Evolutionary conservation across 1,284 basidiomycete species (phyloP).

Genomic region (Vanrija sp.): DNA sequence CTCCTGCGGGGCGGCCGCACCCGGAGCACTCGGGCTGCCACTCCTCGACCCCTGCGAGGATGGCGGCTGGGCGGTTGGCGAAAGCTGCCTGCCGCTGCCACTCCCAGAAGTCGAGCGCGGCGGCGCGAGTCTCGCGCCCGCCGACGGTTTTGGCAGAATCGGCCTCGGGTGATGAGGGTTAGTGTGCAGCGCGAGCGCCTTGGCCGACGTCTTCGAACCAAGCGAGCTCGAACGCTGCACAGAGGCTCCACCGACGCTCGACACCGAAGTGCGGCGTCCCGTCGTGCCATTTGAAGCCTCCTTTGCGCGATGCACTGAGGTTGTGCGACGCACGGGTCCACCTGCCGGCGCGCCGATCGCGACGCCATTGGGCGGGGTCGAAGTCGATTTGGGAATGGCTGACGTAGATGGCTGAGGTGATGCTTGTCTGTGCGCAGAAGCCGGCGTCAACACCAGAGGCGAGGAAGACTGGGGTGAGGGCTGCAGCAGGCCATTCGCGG

Average conservation of each 20-base stretch:
- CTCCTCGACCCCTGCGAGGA: slow-evolving; percentile 16
- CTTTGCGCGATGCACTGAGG: slow-evolving; percentile 19
- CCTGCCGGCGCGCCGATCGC: neutral
- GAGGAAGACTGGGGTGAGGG: neutral
- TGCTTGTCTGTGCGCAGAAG: neutral
- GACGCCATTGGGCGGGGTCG: slow-evolving; percentile 8
- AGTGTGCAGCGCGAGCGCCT: slow-evolving; percentile 30
- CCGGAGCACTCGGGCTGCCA: slow-evolving; percentile 5
- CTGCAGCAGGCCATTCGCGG: neutral
- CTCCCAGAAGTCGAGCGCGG: slow-evolving; percentile 4
- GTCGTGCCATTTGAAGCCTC: slow-evolving; percentile 9
- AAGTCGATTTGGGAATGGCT: neutral
- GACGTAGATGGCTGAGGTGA: slow-evolving; percentile 4
- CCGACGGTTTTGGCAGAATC: slow-evolving; percentile 30
- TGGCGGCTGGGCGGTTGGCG: slow-evolving; percentile 9
- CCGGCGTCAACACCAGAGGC: neutral
- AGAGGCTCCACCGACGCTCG: slow-evolving; percentile 2
- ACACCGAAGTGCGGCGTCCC: slow-evolving; percentile 27
- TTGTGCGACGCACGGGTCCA: slow-evolving; percentile 8
- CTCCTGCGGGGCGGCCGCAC: neutral
- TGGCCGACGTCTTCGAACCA: slow-evolving; percentile 26
- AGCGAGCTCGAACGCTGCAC: slow-evolving; percentile 26
- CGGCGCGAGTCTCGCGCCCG: slow-evolving; percentile 4
- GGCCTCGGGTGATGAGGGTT: slow-evolving; percentile 27
- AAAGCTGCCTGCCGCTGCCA: slow-evolving; percentile 10